Evolutionary conservation across 2,329 filamentous ascomycete species (phyloP).

Genomic region (Clarireedia monteithiana): DNA sequence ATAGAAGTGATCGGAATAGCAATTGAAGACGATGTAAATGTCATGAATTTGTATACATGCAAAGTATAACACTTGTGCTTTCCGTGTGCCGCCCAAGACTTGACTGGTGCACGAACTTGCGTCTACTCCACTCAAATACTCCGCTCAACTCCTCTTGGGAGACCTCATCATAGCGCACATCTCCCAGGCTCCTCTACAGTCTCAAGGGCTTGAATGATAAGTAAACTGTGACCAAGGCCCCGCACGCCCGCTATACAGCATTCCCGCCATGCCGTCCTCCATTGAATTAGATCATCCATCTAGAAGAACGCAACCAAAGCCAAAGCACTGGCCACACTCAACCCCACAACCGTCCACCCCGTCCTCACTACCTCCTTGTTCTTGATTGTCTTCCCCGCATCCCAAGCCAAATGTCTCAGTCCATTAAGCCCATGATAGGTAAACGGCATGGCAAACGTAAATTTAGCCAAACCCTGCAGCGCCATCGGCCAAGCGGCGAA

Average conservation of each 20-base stretch:
- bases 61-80: no score
- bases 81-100: no score
- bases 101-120: no score
- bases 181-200: no score
- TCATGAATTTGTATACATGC: no score
- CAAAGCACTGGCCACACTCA: constrained; percentile 42
- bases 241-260: not conserved
- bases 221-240: not conserved
- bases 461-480: constrained; percentile 53
- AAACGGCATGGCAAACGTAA: constrained; percentile 53
- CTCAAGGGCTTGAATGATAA: not conserved
- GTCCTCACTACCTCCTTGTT: constrained; percentile 58
- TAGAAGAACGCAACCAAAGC: constrained; percentile 25
- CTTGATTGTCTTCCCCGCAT: constrained; percentile 52
- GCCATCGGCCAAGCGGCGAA: constrained; percentile 54
- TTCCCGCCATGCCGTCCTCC: not conserved
- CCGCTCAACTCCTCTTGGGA: no score
- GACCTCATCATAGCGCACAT: no score
- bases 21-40: no score
- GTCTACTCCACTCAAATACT: no score
- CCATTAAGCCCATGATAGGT: constrained; percentile 63
- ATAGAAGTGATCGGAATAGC: no score
- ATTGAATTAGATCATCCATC: not conserved
- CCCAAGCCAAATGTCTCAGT: constrained; percentile 65
- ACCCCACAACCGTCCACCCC: constrained; percentile 54